These are phyloP conservation scores for Cornus controversa DNA, from an alignment of 148 eudicot species.

Conservation along the genomic window DNA sequence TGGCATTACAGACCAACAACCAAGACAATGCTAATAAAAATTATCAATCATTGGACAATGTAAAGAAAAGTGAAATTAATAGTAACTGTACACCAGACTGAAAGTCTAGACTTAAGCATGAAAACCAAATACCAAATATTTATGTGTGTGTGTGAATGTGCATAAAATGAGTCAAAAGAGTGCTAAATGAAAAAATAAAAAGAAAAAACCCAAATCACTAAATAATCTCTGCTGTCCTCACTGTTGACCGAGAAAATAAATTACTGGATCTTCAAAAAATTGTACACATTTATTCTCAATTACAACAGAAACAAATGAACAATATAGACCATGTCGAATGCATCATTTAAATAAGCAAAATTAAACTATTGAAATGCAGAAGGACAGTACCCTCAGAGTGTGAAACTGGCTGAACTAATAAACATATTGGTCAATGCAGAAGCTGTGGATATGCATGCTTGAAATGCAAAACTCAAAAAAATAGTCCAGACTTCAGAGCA, in stretches of 20 bases:
- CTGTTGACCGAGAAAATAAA: neutral
- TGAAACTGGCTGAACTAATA: neutral
- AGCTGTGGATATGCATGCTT: neutral
- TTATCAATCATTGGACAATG: neutral
- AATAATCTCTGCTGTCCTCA: neutral
- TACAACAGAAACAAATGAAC: neutral
- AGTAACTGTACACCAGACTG: neutral
- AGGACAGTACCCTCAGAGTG: neutral
- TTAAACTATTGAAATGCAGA: neutral
- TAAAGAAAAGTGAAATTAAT: neutral
- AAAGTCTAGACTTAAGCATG: neutral
- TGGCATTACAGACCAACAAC: slow-evolving; percentile 1
- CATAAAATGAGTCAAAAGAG: neutral
- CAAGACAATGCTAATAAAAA: neutral
- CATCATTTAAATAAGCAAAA: neutral
- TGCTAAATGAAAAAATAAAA: neutral
- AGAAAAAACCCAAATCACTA: neutral
- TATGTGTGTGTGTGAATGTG: too few relatives aligned
- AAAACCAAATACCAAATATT: neutral
- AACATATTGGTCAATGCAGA: too few relatives aligned
- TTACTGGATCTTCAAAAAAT: neutral
- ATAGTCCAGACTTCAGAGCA: neutral
- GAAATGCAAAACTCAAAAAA: neutral
- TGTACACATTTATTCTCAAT: neutral
- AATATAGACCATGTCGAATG: neutral